These are phyloP conservation scores for Solanum habrochaites DNA, from an alignment of 257 asterid species.

Conservation along the genomic window DNA sequence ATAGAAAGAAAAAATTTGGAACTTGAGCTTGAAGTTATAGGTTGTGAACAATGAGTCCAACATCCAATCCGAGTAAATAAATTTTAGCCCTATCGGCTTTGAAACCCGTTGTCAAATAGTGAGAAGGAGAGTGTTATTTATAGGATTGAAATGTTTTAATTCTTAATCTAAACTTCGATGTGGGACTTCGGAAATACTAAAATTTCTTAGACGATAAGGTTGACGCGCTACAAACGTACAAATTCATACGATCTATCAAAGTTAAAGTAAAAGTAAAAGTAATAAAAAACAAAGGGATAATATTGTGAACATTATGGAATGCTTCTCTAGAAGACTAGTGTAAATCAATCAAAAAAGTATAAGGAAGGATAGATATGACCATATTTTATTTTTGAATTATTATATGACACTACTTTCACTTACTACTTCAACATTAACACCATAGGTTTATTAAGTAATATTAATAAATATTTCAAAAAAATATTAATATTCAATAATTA, in stretches of 20 bases:
- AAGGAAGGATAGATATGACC: background rate
- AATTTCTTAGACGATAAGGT: background rate
- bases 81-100: background rate
- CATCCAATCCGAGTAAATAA: background rate
- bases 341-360: background rate
- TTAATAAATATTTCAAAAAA: too few relatives aligned
- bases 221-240: background rate
- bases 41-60: background rate
- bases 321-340: background rate
- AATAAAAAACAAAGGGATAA: background rate
- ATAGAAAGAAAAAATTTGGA: background rate
- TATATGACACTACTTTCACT: background rate
- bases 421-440: background rate
- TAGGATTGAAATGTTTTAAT: too few relatives aligned
- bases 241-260: background rate
- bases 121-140: background rate
- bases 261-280: too few relatives aligned
- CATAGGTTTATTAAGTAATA: too few relatives aligned
- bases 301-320: background rate
- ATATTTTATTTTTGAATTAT: too few relatives aligned
- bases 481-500: too few relatives aligned
- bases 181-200: background rate
- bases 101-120: too few relatives aligned
- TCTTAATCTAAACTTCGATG: background rate
- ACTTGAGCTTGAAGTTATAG: background rate